Base-by-base conservation (phyloP, 148 eudicot genomes). In the Vaccinium darrowii region DNA sequence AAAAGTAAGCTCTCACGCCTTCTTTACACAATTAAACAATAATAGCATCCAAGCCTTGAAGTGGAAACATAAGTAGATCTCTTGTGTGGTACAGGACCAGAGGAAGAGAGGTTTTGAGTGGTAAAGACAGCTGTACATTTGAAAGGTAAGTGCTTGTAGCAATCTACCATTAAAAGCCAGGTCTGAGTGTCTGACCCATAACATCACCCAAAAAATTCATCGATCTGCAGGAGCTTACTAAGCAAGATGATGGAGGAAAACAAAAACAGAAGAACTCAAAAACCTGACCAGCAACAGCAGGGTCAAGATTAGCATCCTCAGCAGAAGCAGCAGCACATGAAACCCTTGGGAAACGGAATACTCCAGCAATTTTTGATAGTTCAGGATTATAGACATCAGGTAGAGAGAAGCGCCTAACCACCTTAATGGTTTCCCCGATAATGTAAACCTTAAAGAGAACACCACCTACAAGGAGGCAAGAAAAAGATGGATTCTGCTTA, bases 381-480 rank as follows among this genome's bases (percentile, higher is more conserved):
- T 93, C 95, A 23, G 90, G 88, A 77, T 89, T 87, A 87, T 88
- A 85, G 62, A 93, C 89, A 88, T 93, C 94, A 54, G 95, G 95
- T 69, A 93, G 86, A 81, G 95, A 93, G 88, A 91, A 93, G 79
- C 94, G 91, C 67, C 94, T 88, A 25, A 84, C 87, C 81, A 93
- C 95, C 87, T 91, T 91, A 76, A 93, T 89, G 77, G 90, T 81
- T 76, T 93, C 91, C 56, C 95, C 95, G 75, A 93, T 84, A 43
- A 93, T 89, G 76, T 91, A 92, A 65, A 93, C 95, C 89, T 93
- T 93, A 80, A 93, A 93, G 86, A 93, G 91, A 87, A 93, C 95
- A 86, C 95, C 95, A 36, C 94, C 94, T 93, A 86, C 77, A 86
- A 71, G 36, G 30, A 88, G 30, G 75, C 78, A 78, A 72, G 4